phyloP scores from a whole-genome alignment of 2,329 filamentous ascomycete species.

The Venturia asperata region DNA sequence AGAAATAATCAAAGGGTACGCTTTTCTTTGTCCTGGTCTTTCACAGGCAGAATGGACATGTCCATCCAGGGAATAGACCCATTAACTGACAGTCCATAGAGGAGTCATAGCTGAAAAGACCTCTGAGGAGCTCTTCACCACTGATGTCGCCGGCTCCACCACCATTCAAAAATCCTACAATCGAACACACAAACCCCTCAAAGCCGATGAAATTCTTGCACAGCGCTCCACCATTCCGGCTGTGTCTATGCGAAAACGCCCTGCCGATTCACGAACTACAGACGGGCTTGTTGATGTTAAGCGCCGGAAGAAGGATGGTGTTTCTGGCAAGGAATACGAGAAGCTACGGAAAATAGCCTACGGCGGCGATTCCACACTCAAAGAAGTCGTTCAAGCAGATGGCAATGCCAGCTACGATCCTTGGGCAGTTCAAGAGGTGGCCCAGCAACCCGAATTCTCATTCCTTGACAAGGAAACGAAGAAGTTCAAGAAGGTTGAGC shows the following conservation, averaged over 20 bases:
- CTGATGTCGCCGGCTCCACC: conserved; percentile 68
- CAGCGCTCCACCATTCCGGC: conserved; percentile 75
- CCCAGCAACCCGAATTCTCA: conserved; percentile 48
- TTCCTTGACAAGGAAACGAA: conserved; percentile 63
- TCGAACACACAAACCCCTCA: conserved; percentile 69
- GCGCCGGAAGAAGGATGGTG: conserved; percentile 67
- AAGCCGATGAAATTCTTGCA: conserved; percentile 85
- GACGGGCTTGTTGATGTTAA: conserved; percentile 70
- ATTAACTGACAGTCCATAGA: conserved; percentile 19
- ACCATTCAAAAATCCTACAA: conserved; percentile 57
- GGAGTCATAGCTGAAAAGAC: conserved; percentile 78
- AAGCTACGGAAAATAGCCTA: conserved; percentile 69
- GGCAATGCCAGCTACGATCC: conserved; percentile 62
- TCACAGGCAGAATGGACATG: neutral
- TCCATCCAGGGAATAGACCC: too few relatives aligned
- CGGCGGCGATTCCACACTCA: conserved; percentile 54
- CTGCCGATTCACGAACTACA: conserved; percentile 56
- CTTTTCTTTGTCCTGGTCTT: conserved; percentile 1
- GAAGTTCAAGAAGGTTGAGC: conserved; percentile 58
- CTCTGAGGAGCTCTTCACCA: conserved; percentile 74
- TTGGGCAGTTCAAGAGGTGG: conserved; percentile 55
- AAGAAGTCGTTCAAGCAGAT: conserved; percentile 45
- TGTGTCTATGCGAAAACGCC: conserved; percentile 70
- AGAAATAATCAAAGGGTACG: conserved; percentile 80
- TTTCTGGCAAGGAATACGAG: conserved; percentile 76